Conservation (phyloP, 148 eudicot genomes). For the Nepenthes mirabilis region DNA sequence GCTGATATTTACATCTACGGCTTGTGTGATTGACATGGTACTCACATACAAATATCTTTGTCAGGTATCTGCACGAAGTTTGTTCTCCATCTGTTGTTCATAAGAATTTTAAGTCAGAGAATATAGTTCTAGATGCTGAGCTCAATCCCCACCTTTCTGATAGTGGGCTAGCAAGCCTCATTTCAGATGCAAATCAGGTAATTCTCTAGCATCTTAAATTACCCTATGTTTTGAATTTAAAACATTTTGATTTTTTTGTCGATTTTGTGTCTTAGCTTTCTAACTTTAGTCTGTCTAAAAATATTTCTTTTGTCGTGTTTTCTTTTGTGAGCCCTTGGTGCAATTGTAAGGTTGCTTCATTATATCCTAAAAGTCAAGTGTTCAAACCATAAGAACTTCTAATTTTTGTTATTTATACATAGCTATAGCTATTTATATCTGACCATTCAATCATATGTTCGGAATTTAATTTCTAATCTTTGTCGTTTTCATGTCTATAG, state of each 20-base stretch:
- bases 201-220: background rate
- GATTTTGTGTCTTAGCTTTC: no score
- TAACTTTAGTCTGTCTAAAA: no score
- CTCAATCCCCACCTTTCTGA: constrained; percentile 91
- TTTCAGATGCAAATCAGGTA: constrained; percentile 84
- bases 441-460: no score
- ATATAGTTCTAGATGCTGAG: constrained; percentile 82
- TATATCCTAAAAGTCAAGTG: no score
- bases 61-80: constrained; percentile 94
- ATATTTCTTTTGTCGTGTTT: no score
- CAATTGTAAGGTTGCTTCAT: background rate
- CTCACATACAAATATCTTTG: constrained; percentile 4
- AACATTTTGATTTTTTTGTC: background rate
- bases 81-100: constrained; percentile 90
- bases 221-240: background rate
- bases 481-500: no score
- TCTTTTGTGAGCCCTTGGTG: background rate
- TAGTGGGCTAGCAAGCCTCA: constrained; percentile 66
- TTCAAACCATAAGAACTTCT: no score
- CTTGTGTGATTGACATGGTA: background rate
- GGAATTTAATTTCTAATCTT: no score
- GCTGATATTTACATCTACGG: background rate
- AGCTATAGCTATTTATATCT: no score
- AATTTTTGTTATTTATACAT: no score
- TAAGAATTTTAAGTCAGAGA: constrained; percentile 84